Evolutionary conservation across 257 asterid genomes (phyloP).

Genomic region (Nicotiana obtusifolia): DNA sequence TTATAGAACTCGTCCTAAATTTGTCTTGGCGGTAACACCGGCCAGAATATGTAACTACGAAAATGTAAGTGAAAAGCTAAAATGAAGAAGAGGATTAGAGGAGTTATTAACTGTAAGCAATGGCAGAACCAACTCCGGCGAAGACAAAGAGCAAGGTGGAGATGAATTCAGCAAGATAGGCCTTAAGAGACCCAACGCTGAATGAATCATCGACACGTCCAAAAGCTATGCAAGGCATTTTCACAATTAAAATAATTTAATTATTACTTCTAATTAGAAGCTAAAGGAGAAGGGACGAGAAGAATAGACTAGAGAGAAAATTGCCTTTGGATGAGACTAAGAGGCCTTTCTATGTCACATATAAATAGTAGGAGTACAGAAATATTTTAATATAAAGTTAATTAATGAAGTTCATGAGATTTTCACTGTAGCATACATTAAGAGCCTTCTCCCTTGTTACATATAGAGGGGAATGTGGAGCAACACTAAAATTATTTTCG

Average conservation of each 20-base stretch:
- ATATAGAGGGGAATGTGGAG: no score
- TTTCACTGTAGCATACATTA: neutral
- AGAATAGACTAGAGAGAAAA: neutral
- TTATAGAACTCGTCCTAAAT: neutral
- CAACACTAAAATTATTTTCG: no score
- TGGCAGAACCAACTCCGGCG: slow-evolving; percentile 98
- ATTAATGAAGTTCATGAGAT: neutral
- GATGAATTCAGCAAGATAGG: slow-evolving; percentile 88
- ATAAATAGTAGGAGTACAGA: slow-evolving; percentile 29
- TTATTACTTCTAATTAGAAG: neutral
- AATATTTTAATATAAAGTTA: neutral
- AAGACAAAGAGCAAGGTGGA: slow-evolving; percentile 87
- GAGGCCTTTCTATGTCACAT: slow-evolving; percentile 19
- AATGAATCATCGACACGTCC: slow-evolving; percentile 75
- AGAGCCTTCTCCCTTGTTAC: slow-evolving; percentile 13
- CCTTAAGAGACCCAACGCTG: slow-evolving; percentile 54
- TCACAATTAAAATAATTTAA: neutral
- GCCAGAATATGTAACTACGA: no score
- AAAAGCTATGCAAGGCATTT: slow-evolving; percentile 66
- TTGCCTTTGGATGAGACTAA: slow-evolving; percentile 14
- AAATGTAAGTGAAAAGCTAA: neutral
- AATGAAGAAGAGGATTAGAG: neutral
- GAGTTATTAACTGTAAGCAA: slow-evolving; percentile 60
- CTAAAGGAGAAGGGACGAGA: neutral
- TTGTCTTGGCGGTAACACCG: neutral